Evolutionary conservation across 202 grass and related monocot genomes (phyloP), one percentile per base, ranked within the genome.

Genomic region (Zoysia matrella): DNA sequence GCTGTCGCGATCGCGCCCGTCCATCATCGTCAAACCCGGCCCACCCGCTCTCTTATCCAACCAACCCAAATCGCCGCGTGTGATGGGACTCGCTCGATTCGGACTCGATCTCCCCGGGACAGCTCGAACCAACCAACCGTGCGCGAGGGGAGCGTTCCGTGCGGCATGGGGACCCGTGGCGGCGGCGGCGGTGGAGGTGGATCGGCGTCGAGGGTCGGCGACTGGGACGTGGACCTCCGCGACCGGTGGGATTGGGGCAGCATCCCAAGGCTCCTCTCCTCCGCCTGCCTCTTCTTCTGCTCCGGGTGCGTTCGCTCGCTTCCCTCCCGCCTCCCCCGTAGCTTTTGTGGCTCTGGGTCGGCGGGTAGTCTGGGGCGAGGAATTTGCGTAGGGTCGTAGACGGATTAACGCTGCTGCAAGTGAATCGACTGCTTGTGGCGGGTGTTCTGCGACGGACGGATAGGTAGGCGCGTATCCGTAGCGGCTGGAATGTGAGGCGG

Each of bases 221-320:
- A 86, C 75, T 54, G 69, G 83, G 88, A 65, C 56, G 74, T 90
- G 11, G 74, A 90, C 49, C 65, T 90, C 49, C 46, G 79, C n/a
- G 69, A 36, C 36, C 9, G 88, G 4, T 90, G 88, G 83, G 83
- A 83, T 56, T 90, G 88, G 88, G 14, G 79, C 74, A 53, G 42
- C 74, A 79, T 90, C 83, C 83, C 83, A 43, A 79, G 48, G 63
- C 43, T 90, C 69, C 69, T 90, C 79, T 90, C 83, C 83, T 90
- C 88, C 55, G 83, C 74, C 64, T 83, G 83, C 83, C 80, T 90
- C 63, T 90, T 75, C 83, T 16, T 90, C 83, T 90, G 83, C 79
- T 83, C 88, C 79, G 88, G 88, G 88, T 90, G 69, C 74, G 88
- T 68, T 46, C 39, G 44, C 78, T 50, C 22, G 22, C 22, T 30